A percentile compares a stretch with the other conserved stretches of the same genome.
These are phyloP conservation scores for Thozetella sp. DNA, from an alignment of 495 filamentous ascomycete genomes.

Conservation along the genomic window DNA sequence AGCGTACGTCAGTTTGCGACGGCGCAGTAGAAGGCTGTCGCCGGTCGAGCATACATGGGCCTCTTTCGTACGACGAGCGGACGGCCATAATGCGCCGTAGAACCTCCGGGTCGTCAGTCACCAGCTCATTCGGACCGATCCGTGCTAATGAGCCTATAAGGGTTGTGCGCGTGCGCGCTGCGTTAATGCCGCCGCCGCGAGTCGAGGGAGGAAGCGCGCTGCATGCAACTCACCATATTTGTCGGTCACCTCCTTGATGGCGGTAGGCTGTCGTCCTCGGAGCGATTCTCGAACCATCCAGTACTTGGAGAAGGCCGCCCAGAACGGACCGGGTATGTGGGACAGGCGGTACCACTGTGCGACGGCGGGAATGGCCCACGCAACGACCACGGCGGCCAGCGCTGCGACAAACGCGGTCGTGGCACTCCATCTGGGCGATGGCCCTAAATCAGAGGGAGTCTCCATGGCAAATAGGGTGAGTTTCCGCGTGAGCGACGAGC, in stretches of 20 bases:
- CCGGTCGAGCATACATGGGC: too few species aligned
- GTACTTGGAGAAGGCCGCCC: constrained; percentile 17
- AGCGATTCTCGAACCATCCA: constrained; percentile 20
- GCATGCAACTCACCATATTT: constrained; percentile 23
- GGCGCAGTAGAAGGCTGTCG: too few species aligned
- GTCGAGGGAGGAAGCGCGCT: constrained; percentile 20
- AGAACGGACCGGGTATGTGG: constrained; percentile 21
- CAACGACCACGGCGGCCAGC: not conserved
- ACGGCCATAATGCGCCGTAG: constrained; percentile 31
- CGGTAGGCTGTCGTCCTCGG: constrained; percentile 12
- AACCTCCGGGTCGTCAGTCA: constrained; percentile 37
- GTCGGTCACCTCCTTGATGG: constrained; percentile 11
- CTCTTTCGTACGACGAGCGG: constrained; percentile 26
- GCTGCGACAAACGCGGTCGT: not conserved
- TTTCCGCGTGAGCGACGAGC: too few species aligned
- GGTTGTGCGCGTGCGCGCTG: too few species aligned
- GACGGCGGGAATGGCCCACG: not conserved
- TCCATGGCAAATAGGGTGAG: too few species aligned
- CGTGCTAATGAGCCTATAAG: constrained; percentile 36
- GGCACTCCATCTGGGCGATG: too few species aligned
- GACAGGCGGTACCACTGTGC: constrained; percentile 20
- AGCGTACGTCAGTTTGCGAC: too few species aligned
- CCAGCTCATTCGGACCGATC: constrained; percentile 39
- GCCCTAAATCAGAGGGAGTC: too few species aligned
- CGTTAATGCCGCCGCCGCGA: constrained; percentile 28